Evolutionary conservation across 495 filamentous ascomycete species (phyloP).

Genomic region (Hypoxylon perforatum): DNA sequence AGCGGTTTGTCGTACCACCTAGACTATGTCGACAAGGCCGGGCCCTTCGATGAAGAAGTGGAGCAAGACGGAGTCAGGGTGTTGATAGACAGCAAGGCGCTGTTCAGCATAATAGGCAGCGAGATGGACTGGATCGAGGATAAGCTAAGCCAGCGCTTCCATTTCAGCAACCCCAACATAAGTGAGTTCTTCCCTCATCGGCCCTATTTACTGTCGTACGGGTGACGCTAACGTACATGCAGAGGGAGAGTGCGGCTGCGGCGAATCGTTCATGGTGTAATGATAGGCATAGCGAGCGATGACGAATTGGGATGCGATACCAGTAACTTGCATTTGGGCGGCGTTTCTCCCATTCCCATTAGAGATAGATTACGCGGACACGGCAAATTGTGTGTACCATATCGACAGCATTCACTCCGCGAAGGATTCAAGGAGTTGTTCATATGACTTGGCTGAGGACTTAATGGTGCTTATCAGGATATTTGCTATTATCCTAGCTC

Average conservation of each 20-base stretch:
- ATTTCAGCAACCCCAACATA: conserved; percentile 97
- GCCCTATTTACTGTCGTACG: not conserved
- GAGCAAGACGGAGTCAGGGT: conserved; percentile 97
- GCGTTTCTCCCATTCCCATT: conserved; percentile 22
- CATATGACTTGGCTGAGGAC: too few relatives aligned
- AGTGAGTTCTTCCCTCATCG: conserved; percentile 71
- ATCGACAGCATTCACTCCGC: not conserved
- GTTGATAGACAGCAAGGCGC: conserved; percentile 93
- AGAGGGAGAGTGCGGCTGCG: conserved; percentile 98
- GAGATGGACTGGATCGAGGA: conserved; percentile 99
- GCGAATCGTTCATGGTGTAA: conserved; percentile 94
- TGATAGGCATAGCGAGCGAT: conserved; percentile 7
- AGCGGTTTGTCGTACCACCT: conserved; percentile 95
- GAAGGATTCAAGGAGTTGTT: not conserved
- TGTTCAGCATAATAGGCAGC: conserved; percentile 97
- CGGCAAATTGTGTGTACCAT: conserved; percentile 2
- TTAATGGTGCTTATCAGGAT: too few relatives aligned
- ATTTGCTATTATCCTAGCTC: too few relatives aligned
- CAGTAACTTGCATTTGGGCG: conserved; percentile 39
- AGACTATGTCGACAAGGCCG: conserved; percentile 92
- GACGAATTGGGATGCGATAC: conserved; percentile 36
- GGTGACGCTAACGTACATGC: conserved; percentile 51
- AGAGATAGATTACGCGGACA: conserved; percentile 13
- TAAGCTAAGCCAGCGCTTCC: conserved; percentile 86
- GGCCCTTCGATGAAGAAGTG: conserved; percentile 87